These are phyloP conservation scores for Tetrahymena elliotti DNA, from an alignment of 73 alveolate genomes.

Conservation along the genomic window DNA sequence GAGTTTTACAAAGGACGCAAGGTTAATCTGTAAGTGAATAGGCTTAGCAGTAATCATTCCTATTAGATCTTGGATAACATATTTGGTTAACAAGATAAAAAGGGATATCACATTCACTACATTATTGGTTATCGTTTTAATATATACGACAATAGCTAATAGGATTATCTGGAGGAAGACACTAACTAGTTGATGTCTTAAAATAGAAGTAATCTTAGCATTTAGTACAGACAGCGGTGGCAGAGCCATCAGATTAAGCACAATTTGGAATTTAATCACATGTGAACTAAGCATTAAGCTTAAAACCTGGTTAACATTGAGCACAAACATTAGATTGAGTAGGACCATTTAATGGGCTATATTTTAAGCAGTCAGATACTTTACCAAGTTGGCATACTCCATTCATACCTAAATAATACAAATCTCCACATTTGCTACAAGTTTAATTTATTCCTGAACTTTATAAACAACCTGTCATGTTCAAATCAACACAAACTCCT, in stretches of 20 bases:
- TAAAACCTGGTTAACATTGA: neutral
- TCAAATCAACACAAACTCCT: neutral
- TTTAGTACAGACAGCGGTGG: neutral
- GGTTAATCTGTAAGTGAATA: neutral
- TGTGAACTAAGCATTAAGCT: neutral
- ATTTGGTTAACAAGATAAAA: neutral
- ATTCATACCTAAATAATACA: neutral
- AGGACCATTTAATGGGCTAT: neutral
- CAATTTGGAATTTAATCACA: neutral
- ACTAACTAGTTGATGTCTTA: neutral
- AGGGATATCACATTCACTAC: neutral
- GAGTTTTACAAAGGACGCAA: neutral
- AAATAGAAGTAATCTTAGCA: neutral
- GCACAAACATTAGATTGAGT: neutral
- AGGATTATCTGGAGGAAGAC: neutral
- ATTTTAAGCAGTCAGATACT: neutral
- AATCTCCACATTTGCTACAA: neutral
- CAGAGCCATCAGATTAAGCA: neutral
- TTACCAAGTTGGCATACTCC: neutral
- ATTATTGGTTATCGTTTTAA: neutral
- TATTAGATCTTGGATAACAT: neutral
- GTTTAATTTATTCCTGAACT: neutral
- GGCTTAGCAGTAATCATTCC: neutral
- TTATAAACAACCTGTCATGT: neutral
- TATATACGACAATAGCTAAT: neutral